Percentiles rank a stretch among this genome's conserved stretches.
Conservation (phyloP, 495 filamentous ascomycete genomes). For the Xylaria palmicola region DNA sequence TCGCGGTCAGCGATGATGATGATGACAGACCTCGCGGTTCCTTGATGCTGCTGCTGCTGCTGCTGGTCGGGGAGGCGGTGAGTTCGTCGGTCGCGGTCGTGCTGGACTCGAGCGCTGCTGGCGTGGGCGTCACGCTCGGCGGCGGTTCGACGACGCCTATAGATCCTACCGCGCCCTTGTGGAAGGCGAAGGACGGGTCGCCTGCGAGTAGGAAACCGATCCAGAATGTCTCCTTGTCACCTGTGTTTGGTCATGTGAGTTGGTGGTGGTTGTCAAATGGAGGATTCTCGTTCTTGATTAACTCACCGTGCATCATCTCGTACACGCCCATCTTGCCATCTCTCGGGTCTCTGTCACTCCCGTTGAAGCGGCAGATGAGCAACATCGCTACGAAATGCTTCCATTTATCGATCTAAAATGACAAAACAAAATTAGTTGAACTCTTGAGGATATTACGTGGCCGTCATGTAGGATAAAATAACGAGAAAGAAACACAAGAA, state of each 20-base stretch:
- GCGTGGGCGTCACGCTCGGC: not conserved
- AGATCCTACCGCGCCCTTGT: conserved; percentile 28
- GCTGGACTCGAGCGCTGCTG: not conserved
- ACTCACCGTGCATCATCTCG: conserved; percentile 27
- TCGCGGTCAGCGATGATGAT: not conserved
- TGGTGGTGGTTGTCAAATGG: not conserved
- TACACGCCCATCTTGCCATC: conserved; percentile 33
- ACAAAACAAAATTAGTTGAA: not conserved
- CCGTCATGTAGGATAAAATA: too few species aligned
- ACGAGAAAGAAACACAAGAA: too few species aligned
- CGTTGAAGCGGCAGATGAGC: conserved; percentile 21
- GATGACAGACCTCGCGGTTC: not conserved
- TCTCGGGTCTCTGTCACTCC: conserved; percentile 22
- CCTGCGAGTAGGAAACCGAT: conserved; percentile 32
- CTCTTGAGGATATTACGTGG: too few species aligned
- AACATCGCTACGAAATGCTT: conserved; percentile 28
- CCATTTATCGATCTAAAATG: conserved; percentile 27
- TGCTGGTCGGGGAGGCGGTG: not conserved
- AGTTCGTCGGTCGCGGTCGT: not conserved
- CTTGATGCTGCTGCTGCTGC: not conserved
- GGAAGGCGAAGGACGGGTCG: conserved; percentile 25
- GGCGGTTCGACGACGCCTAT: conserved; percentile 20
- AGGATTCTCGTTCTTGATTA: not conserved
- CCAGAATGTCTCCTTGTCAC: conserved; percentile 38
- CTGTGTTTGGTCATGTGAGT: not conserved